These are phyloP conservation scores for Cryptococcus hybrid DNA, from an alignment of 1,284 basidiomycete genomes.

Conservation along the genomic window DNA sequence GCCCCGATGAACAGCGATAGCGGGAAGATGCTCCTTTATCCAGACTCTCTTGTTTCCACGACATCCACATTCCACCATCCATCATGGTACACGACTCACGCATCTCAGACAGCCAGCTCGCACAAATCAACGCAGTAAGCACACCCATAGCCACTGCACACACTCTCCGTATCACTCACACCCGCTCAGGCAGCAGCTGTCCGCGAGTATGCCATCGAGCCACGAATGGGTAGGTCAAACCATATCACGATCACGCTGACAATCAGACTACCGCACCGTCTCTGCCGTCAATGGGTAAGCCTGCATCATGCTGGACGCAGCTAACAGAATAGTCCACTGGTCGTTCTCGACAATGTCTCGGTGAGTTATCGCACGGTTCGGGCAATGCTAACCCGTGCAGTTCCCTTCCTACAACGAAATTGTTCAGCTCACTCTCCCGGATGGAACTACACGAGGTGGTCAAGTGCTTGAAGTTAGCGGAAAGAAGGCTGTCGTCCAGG, in stretches of 20 bases:
- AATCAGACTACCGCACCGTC: conserved; percentile 87
- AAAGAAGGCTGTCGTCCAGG: conserved; percentile 97
- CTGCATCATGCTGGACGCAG: not conserved
- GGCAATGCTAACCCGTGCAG: conserved; percentile 49
- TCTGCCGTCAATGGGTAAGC: conserved; percentile 93
- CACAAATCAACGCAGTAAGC: conserved; percentile 49
- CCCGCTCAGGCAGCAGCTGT: conserved; percentile 45
- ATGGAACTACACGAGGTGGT: conserved; percentile 91
- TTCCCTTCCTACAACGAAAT: conserved; percentile 99
- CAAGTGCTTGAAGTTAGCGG: conserved; percentile 98
- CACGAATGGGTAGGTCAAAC: conserved; percentile 72
- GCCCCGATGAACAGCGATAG: too few relatives aligned
- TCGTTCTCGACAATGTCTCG: conserved; percentile 98
- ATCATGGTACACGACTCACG: too few relatives aligned
- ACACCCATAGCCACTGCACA: not conserved
- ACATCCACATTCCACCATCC: too few relatives aligned
- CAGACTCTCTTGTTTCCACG: too few relatives aligned
- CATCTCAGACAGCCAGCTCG: conserved; percentile 53
- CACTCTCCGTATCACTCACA: not conserved
- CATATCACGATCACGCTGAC: conserved; percentile 17
- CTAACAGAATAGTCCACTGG: conserved; percentile 66
- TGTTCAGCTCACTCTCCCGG: conserved; percentile 91
- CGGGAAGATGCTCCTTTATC: too few relatives aligned
- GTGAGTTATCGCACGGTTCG: conserved; percentile 51
- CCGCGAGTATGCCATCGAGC: conserved; percentile 60